Percentiles rank a stretch among this genome's conserved stretches.
These are phyloP conservation scores for Stagonosporopsis tanaceti DNA, from an alignment of 2,329 filamentous ascomycete genomes.

Conservation along the genomic window DNA sequence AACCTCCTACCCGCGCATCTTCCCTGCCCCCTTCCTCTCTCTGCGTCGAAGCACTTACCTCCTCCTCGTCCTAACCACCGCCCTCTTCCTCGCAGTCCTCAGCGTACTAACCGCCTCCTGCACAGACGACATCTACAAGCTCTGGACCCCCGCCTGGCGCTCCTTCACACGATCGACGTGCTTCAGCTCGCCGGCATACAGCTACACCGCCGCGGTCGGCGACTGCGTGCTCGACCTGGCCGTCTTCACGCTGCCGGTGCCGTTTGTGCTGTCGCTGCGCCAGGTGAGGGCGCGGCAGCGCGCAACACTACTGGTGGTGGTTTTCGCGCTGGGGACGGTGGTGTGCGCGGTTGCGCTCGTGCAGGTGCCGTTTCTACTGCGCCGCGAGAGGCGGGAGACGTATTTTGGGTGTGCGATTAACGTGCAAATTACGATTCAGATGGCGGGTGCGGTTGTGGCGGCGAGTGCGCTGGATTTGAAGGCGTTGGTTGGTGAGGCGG, in stretches of 20 bases:
- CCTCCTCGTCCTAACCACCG: slow-evolving; percentile 28
- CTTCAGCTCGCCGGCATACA: slow-evolving; percentile 37
- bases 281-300: slow-evolving; percentile 33
- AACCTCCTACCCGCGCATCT: slow-evolving; percentile 49
- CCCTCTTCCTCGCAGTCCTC: slow-evolving; percentile 33
- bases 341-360: slow-evolving; percentile 39
- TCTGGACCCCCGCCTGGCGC: slow-evolving; percentile 34
- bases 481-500: slow-evolving; percentile 31
- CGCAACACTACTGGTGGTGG: slow-evolving; percentile 30
- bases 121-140: slow-evolving; percentile 31
- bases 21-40: slow-evolving; percentile 32
- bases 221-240: slow-evolving; percentile 36
- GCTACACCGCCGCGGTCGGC: slow-evolving; percentile 39
- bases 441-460: slow-evolving; percentile 36
- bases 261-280: slow-evolving; percentile 36
- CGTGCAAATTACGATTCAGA: slow-evolving; percentile 37
- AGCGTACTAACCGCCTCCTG: slow-evolving; percentile 35
- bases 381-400: slow-evolving; percentile 24
- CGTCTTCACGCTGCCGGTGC: slow-evolving; percentile 38
- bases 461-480: slow-evolving; percentile 38
- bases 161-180: slow-evolving; percentile 33
- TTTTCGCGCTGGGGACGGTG: slow-evolving; percentile 37
- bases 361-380: slow-evolving; percentile 40
- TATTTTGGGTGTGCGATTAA: slow-evolving; percentile 41
- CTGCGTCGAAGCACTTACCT: slow-evolving; percentile 30